Conservation (phyloP, 1,284 basidiomycete genomes). For the Mycosarcoma mackinlayi region DNA sequence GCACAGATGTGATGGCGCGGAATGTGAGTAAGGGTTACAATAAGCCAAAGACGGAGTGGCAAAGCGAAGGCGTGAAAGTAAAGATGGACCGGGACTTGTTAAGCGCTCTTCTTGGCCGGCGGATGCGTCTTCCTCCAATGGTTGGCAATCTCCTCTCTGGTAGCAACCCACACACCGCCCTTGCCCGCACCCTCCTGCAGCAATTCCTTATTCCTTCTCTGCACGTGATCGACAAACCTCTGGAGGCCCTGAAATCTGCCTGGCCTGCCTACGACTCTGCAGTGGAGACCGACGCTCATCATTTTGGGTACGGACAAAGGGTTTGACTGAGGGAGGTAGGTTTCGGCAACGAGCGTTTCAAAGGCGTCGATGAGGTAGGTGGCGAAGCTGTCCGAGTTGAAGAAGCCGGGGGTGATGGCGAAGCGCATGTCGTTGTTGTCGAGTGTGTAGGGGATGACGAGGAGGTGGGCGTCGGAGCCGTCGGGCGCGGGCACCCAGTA, state of each 20-base stretch:
- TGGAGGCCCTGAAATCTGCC: slow-evolving; percentile 69
- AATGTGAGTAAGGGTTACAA: too few species aligned
- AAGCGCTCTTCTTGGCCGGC: slow-evolving; percentile 46
- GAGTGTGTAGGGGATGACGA: slow-evolving; percentile 69
- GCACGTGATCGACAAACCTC: slow-evolving; percentile 69
- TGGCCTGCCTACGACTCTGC: slow-evolving; percentile 69
- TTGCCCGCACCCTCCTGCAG: slow-evolving; percentile 27
- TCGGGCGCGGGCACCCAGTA: slow-evolving; percentile 68
- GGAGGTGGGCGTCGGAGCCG: slow-evolving; percentile 56
- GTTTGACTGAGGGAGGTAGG: slow-evolving; percentile 38
- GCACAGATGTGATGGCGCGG: too few species aligned
- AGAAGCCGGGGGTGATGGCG: slow-evolving; percentile 68
- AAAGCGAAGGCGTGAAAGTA: not conserved
- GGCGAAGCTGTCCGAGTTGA: slow-evolving; percentile 67
- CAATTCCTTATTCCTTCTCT: slow-evolving; percentile 53
- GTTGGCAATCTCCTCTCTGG: slow-evolving; percentile 69
- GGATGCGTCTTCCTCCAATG: slow-evolving; percentile 68
- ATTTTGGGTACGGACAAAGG: slow-evolving; percentile 67
- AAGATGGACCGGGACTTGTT: too few species aligned
- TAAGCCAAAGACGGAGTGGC: too few species aligned
- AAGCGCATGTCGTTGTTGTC: slow-evolving; percentile 70
- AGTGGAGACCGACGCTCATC: slow-evolving; percentile 70
- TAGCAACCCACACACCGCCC: slow-evolving; percentile 69
- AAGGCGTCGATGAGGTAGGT: slow-evolving; percentile 69
- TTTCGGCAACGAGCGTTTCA: slow-evolving; percentile 68